Conservation (phyloP, 805 yeast species). For the Maudiozyma saulgeensis region DNA sequence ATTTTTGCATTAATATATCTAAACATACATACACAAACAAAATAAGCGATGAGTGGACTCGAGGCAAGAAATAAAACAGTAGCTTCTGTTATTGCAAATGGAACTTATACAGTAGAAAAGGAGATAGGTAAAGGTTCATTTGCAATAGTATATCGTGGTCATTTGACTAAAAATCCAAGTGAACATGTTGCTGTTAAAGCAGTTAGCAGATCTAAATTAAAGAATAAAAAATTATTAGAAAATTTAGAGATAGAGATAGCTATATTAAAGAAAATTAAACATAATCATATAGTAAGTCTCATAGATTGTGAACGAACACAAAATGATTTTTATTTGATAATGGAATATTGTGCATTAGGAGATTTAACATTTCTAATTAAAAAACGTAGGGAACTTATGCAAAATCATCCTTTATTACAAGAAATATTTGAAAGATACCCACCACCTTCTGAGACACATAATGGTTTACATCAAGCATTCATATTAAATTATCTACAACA, state of each 20-base stretch:
- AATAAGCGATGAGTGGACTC: background rate
- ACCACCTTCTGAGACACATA: constrained; percentile 56
- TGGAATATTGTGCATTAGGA: constrained; percentile 96
- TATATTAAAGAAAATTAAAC: constrained; percentile 76
- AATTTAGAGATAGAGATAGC: constrained; percentile 88
- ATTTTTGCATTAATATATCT: background rate
- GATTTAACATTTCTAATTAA: constrained; percentile 83
- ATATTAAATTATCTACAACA: constrained; percentile 83
- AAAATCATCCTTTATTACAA: constrained; percentile 69
- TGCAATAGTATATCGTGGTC: constrained; percentile 89
- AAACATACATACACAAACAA: background rate
- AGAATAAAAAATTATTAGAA: constrained; percentile 78
- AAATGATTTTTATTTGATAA: constrained; percentile 73
- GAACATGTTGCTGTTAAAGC: constrained; percentile 77
- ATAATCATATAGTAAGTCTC: constrained; percentile 86
- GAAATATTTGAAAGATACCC: constrained; percentile 76
- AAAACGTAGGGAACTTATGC: constrained; percentile 58
- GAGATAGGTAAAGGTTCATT: constrained; percentile 95
- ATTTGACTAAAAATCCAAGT: constrained; percentile 31
- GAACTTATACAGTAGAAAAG: constrained; percentile 23
- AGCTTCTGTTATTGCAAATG: constrained; percentile 11
- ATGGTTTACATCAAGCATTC: constrained; percentile 71
- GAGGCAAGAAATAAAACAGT: background rate
- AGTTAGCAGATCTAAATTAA: constrained; percentile 71
- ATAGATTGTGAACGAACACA: constrained; percentile 74